These are phyloP conservation scores for Medicago arabica DNA, from an alignment of 306 rosid genomes.

Conservation along the genomic window DNA sequence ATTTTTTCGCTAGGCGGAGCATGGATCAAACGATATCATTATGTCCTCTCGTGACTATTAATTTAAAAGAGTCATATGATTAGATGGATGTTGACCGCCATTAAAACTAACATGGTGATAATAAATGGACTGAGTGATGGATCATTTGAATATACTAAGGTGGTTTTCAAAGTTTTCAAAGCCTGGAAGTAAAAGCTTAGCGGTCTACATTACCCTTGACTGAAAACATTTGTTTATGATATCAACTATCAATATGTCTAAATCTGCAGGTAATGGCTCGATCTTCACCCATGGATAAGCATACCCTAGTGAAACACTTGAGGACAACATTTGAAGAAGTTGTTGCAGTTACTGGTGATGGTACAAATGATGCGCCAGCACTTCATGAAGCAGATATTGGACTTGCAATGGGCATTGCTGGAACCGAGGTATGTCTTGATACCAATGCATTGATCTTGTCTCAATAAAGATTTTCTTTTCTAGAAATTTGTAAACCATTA, in stretches of 20 bases:
- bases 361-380: slow-evolving; percentile 98
- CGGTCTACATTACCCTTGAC: slow-evolving; percentile 17
- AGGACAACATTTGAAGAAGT: slow-evolving; percentile 92
- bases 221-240: slow-evolving; percentile 31
- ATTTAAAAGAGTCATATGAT: slow-evolving; percentile 7
- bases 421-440: slow-evolving; percentile 77
- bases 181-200: slow-evolving; percentile 23
- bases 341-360: slow-evolving; percentile 98
- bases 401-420: slow-evolving; percentile 98
- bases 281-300: slow-evolving; percentile 97
- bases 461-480: slow-evolving; percentile 7
- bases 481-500: slow-evolving; percentile 30
- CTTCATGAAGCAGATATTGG: slow-evolving; percentile 99
- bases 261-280: slow-evolving; percentile 90
- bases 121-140: slow-evolving; percentile 12
- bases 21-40: background rate
- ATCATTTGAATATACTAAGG: slow-evolving; percentile 8
- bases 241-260: slow-evolving; percentile 26
- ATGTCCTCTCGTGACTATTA: background rate
- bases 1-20: background rate
- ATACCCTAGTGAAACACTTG: slow-evolving; percentile 80
- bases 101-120: background rate
- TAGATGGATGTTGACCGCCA: slow-evolving; percentile 20
- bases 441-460: slow-evolving; percentile 16
- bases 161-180: slow-evolving; percentile 37